A percentile compares a stretch with the other conserved stretches of the same genome.
These are phyloP conservation scores for Penstemon davidsonii DNA, from an alignment of 257 asterid species.

Conservation along the genomic window DNA sequence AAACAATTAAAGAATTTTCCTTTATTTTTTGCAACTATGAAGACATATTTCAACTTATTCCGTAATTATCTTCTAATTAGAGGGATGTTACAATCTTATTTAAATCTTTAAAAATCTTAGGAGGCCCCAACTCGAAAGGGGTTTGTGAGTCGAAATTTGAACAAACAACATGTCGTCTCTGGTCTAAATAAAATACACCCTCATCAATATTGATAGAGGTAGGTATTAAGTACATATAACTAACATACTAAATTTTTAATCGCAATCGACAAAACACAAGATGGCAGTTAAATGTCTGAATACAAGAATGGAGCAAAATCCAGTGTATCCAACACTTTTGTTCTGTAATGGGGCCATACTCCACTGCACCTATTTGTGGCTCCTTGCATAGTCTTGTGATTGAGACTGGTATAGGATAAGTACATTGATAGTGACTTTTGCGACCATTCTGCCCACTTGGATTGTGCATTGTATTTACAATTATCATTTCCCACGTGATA, in stretches of 20 bases:
- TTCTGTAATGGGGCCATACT: conserved; percentile 16
- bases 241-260: background rate
- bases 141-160: too few species aligned
- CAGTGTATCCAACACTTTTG: conserved; percentile 35
- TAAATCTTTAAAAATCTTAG: too few species aligned
- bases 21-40: too few species aligned
- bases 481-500: conserved; percentile 26
- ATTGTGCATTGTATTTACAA: conserved; percentile 24
- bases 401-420: conserved; percentile 9
- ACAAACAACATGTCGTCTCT: too few species aligned
- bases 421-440: conserved; percentile 1
- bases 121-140: too few species aligned
- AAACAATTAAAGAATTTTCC: too few species aligned
- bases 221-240: background rate
- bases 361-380: conserved; percentile 12
- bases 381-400: background rate
- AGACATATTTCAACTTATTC: too few species aligned
- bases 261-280: background rate
- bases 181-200: too few species aligned
- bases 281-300: conserved; percentile 41
- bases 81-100: too few species aligned
- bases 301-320: conserved; percentile 24
- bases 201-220: background rate
- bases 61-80: too few species aligned
- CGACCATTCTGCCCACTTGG: conserved; percentile 18